Percentiles rank a stretch among this genome's conserved stretches.
phyloP scores from a whole-genome alignment of 805 yeast genomes.

The Ogataea corticis region DNA sequence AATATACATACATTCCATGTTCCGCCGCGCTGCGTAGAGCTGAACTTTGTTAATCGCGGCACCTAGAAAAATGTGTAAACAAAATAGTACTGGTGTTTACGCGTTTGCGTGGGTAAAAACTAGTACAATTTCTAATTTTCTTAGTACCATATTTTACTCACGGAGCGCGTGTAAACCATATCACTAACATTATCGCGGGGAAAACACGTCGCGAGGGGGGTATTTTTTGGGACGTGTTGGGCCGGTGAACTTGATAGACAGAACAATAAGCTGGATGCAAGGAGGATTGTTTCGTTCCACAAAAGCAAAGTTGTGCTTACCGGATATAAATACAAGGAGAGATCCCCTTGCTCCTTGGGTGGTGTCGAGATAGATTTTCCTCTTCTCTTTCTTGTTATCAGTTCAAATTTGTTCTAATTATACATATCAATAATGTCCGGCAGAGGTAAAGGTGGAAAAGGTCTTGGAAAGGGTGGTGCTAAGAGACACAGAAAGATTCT shows the following conservation, averaged over 20 bases:
- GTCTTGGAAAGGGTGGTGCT: slow-evolving; percentile 99
- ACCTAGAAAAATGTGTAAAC: slow-evolving; percentile 1
- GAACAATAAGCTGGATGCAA: slow-evolving; percentile 3
- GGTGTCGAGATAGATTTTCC: background rate
- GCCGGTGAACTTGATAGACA: background rate
- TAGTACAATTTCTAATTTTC: background rate
- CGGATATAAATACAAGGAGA: slow-evolving; percentile 17
- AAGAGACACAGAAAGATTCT: slow-evolving; percentile 99
- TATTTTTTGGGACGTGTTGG: slow-evolving; percentile 5
- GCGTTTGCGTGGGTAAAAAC: slow-evolving; percentile 11
- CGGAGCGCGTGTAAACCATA: slow-evolving; percentile 13
- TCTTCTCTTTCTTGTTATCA: slow-evolving; percentile 5
- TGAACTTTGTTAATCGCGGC: slow-evolving; percentile 12
- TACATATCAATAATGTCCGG: slow-evolving; percentile 74
- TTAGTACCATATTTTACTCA: slow-evolving; percentile 18
- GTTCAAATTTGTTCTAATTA: slow-evolving; percentile 16
- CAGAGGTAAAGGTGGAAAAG: slow-evolving; percentile 99
- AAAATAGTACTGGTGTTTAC: slow-evolving; percentile 9
- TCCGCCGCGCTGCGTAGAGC: background rate
- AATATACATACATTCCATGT: background rate
- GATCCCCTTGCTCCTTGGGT: slow-evolving; percentile 5
- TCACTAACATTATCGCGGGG: slow-evolving; percentile 11
- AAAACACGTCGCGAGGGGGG: slow-evolving; percentile 13
- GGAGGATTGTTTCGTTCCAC: slow-evolving; percentile 3
- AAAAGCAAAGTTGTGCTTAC: background rate